Evolutionary conservation across 2,329 filamentous ascomycete species (phyloP).

Genomic region (Volutella citrinella): DNA sequence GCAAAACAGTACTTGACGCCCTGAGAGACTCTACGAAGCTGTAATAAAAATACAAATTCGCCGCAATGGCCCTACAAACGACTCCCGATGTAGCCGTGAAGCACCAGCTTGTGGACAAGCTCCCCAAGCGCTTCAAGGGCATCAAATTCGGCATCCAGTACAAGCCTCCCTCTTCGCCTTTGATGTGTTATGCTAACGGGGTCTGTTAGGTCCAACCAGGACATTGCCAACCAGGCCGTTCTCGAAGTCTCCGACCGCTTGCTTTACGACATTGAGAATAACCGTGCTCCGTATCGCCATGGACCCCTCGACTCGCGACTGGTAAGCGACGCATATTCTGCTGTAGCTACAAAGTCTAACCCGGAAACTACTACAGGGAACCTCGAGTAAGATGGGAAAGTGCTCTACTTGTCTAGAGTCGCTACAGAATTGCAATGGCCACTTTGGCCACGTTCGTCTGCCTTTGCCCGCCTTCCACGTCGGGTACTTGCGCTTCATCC

Average conservation of each 20-base stretch:
- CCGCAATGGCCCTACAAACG: background rate
- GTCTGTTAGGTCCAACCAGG: slow-evolving; percentile 70
- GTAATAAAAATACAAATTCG: too few species aligned
- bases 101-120: slow-evolving; percentile 83
- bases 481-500: slow-evolving; percentile 91
- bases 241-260: slow-evolving; percentile 92
- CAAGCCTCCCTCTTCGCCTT: slow-evolving; percentile 26
- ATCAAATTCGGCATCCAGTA: slow-evolving; percentile 93
- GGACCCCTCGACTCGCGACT: slow-evolving; percentile 86
- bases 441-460: slow-evolving; percentile 91
- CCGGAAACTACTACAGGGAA: slow-evolving; percentile 65
- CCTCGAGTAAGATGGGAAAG: slow-evolving; percentile 75
- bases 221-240: slow-evolving; percentile 93
- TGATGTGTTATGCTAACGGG: background rate
- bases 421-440: slow-evolving; percentile 83
- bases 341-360: background rate
- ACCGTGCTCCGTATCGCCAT: slow-evolving; percentile 72
- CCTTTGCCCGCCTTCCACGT: slow-evolving; percentile 93
- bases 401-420: slow-evolving; percentile 83
- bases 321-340: slow-evolving; percentile 33
- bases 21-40: too few species aligned
- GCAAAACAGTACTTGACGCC: too few species aligned
- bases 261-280: slow-evolving; percentile 85
- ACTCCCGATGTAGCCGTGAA: slow-evolving; percentile 52
- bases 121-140: slow-evolving; percentile 88